Evolutionary conservation across 1,139 yeast species (phyloP).

Genomic region (Protomyces macrosporus): DNA sequence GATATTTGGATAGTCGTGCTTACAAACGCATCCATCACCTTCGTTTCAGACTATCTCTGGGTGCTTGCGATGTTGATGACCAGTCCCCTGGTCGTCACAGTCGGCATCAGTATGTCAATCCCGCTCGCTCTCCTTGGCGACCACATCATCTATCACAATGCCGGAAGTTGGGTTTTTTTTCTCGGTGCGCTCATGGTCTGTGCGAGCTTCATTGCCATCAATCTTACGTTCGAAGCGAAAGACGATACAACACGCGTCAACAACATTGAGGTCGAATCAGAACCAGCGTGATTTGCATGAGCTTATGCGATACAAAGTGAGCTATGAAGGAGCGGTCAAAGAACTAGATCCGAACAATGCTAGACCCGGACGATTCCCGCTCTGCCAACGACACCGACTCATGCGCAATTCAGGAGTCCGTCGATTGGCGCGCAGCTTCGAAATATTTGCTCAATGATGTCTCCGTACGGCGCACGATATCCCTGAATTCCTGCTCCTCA

Average conservation of each 20-base stretch:
- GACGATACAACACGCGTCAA: neutral
- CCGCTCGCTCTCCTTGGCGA: conserved; percentile 95
- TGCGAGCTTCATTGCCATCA: conserved; percentile 75
- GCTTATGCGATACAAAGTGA: too few species aligned
- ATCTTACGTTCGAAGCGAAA: conserved; percentile 45
- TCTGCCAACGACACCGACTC: too few species aligned
- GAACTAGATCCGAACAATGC: too few species aligned
- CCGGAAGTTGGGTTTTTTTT: conserved; percentile 57
- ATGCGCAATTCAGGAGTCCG: too few species aligned
- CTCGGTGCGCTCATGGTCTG: conserved; percentile 78
- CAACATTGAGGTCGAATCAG: too few species aligned
- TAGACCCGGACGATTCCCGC: too few species aligned
- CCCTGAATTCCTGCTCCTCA: neutral
- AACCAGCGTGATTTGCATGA: too few species aligned
- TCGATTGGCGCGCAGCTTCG: too few species aligned
- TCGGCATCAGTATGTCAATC: conserved; percentile 85
- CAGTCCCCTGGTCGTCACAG: conserved; percentile 89
- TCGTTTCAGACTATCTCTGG: conserved; percentile 90
- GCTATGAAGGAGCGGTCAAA: too few species aligned
- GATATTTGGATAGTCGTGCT: conserved; percentile 53
- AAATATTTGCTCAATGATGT: too few species aligned
- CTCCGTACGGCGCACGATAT: neutral
- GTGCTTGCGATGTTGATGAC: conserved; percentile 90
- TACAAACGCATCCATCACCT: conserved; percentile 68
- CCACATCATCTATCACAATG: conserved; percentile 61